These are phyloP conservation scores for Sechiopsis laciniata DNA, from an alignment of 306 rosid genomes.

Conservation along the genomic window DNA sequence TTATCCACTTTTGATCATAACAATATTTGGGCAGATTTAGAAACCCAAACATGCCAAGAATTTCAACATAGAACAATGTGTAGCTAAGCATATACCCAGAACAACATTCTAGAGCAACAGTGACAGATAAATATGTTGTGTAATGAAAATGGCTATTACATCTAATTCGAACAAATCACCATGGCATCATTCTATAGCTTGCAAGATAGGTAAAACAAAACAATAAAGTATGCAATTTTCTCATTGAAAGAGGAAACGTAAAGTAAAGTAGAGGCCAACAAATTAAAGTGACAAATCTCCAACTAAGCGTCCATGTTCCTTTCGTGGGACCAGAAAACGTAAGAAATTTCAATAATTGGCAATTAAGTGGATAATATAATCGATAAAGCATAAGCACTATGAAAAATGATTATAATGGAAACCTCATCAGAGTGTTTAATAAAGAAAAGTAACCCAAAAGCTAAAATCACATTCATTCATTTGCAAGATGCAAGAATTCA, in stretches of 20 bases:
- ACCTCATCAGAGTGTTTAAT: not conserved
- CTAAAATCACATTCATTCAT: not conserved
- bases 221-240: not conserved
- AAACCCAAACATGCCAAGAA: not conserved
- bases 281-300: constrained; percentile 14
- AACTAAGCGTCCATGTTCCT: not conserved
- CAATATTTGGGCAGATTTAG: not conserved
- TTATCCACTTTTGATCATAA: not conserved
- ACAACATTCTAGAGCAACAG: not conserved
- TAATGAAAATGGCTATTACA: not conserved
- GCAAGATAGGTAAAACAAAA: constrained; percentile 3
- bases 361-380: not conserved
- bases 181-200: constrained; percentile 17
- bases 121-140: not conserved
- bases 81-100: not conserved
- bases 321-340: constrained; percentile 13
- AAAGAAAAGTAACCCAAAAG: constrained; percentile 11
- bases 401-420: constrained; percentile 17
- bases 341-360: not conserved
- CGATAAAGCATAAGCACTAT: constrained; percentile 18
- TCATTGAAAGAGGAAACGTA: constrained; percentile 15
- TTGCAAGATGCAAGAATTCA: constrained; percentile 8
- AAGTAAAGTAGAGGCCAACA: constrained; percentile 17
- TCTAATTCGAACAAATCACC: not conserved
- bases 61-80: not conserved